Evolutionary conservation across 371 early-diverging fungal genomes (phyloP).

Genomic region (Cokeromyces recurvatus): DNA sequence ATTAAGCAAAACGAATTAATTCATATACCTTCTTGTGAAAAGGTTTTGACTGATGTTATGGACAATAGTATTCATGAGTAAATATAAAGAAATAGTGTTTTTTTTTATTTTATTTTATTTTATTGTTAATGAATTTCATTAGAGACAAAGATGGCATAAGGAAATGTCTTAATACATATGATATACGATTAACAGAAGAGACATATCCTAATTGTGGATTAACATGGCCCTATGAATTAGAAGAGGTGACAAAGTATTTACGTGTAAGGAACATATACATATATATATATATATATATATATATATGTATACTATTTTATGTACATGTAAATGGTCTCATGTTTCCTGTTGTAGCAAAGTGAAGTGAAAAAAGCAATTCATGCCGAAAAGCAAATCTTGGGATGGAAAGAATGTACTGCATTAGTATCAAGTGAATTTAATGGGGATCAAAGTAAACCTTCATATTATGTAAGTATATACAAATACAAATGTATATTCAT

Average conservation of each 20-base stretch:
- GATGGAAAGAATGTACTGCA: conserved; percentile 67
- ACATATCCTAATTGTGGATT: conserved; percentile 64
- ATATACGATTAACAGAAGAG: conserved; percentile 67
- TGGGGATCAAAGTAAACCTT: conserved; percentile 46
- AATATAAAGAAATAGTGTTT: conserved; percentile 3
- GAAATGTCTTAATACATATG: conserved; percentile 78
- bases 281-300: too few species aligned
- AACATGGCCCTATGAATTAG: conserved; percentile 71
- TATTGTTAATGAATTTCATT: too few species aligned
- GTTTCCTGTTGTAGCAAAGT: too few species aligned
- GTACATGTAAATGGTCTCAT: too few species aligned
- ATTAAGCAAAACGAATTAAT: conserved; percentile 17
- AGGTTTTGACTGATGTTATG: conserved; percentile 22
- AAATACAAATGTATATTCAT: too few species aligned
- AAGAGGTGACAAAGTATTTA: conserved; percentile 58
- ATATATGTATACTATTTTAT: too few species aligned
- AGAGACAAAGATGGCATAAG: conserved; percentile 16
- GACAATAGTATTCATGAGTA: conserved; percentile 31
- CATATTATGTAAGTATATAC: conserved; percentile 33
- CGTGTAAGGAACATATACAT: conserved; percentile 35
- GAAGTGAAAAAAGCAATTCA: conserved; percentile 59
- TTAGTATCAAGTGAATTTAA: conserved; percentile 44
- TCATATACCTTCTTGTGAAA: conserved; percentile 27
- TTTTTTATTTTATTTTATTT: too few species aligned
- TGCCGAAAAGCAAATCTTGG: conserved; percentile 36